phyloP scores from a whole-genome alignment of 2,329 filamentous ascomycete genomes.

The Penicillium sp. region DNA sequence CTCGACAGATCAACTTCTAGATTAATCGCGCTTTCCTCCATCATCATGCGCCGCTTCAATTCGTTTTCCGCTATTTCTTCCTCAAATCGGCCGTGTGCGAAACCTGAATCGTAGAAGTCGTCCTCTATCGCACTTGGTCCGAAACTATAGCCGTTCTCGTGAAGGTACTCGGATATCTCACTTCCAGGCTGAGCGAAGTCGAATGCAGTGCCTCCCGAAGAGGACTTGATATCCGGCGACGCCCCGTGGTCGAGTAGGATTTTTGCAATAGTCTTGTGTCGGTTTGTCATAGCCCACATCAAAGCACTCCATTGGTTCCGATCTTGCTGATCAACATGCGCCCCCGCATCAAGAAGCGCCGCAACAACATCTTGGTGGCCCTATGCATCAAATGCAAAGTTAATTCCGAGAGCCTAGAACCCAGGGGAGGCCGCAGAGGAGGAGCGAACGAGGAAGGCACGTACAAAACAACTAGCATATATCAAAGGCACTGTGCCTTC shows the following conservation, averaged over 20 bases:
- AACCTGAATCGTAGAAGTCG: conserved; percentile 92
- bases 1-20: conserved; percentile 96
- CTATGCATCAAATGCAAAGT: conserved; percentile 45
- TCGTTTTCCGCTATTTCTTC: conserved; percentile 98
- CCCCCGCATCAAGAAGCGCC: conserved; percentile 81
- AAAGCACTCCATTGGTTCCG: conserved; percentile 96
- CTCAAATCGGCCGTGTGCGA: conserved; percentile 92
- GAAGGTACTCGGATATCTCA: conserved; percentile 93
- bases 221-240: conserved; percentile 94
- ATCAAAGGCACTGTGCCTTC: conserved; percentile 96
- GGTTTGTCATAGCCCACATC: conserved; percentile 99
- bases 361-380: conserved; percentile 89
- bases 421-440: background rate
- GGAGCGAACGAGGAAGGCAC: conserved; percentile 39
- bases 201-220: conserved; percentile 88
- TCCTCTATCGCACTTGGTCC: conserved; percentile 55
- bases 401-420: background rate
- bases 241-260: conserved; percentile 89
- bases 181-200: conserved; percentile 95
- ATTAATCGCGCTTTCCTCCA: conserved; percentile 98
- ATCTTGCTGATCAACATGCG: conserved; percentile 89
- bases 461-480: conserved; percentile 95
- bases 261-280: conserved; percentile 95
- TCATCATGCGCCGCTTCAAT: conserved; percentile 88
- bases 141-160: conserved; percentile 85